Base-by-base conservation (phyloP, 768 basidiomycete genomes). In the Podaxis carcinomalis region DNA sequence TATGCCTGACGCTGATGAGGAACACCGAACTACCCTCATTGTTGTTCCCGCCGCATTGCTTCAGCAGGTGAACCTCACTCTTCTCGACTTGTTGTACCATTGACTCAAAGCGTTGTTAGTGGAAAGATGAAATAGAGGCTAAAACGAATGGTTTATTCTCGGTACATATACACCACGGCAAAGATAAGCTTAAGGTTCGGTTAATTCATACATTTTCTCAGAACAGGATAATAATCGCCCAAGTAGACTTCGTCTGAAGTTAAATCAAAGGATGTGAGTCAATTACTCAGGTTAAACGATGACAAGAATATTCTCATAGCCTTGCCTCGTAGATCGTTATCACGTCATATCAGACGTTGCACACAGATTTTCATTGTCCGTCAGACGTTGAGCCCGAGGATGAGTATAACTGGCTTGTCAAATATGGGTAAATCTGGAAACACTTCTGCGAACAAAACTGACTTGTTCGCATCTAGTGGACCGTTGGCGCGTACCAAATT, bases 1-100 rank as follows among this genome's bases (percentile, higher is more conserved):
- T 66, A 78, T 78, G 66, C 85, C 89, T 0, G 68, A 68, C 0
- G 65, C 69, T 0, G 75, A 82, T 28, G 81, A 83, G 16, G 71
- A 77, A 16, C 64, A 67, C 57, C 79, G 79, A 50, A 83, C 84
- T 0, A 92, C 87, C 7, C 81, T 93, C 1, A 81, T 93, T 56
- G 81, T 93, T 19, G 90, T 90, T 1, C 90, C 89, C 1, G 83
- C 89, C 0, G 90, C 90, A 5, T 78, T 94, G 32, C 76, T 93
- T 13, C 77, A 83, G 40, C 91, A 92, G 76, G 87, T 83, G 62
- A 10, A 72, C 54, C 46, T 27, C 50, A 51, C 35, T 1, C 44
- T 55, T 39, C 25, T n/a, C 51, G 11, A 19, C 25, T 59, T 28
- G 27, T 19, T 10, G 21, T 28, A 16, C 19, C 13, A 5, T 32